These are phyloP conservation scores for Aspergillus persii DNA, from an alignment of 2,329 filamentous ascomycete species.

Conservation along the genomic window DNA sequence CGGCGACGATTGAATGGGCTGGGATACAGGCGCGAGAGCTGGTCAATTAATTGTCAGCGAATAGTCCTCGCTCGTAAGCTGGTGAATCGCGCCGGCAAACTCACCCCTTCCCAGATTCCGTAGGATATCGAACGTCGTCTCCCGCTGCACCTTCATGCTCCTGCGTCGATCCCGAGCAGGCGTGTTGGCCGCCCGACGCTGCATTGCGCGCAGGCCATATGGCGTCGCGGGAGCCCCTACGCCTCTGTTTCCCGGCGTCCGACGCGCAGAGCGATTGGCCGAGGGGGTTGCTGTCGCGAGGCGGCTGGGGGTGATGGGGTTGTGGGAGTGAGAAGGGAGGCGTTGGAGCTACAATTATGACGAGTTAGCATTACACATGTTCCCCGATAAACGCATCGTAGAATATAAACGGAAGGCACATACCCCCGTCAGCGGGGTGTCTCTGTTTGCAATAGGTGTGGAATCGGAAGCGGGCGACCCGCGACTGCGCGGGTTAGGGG, in stretches of 20 bases:
- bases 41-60: neutral
- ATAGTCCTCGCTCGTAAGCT: too few species aligned
- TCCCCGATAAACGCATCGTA: neutral
- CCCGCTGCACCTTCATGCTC: conserved; percentile 51
- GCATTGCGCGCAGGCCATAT: conserved; percentile 54
- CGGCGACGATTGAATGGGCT: conserved; percentile 49
- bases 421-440: conserved; percentile 29
- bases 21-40: conserved; percentile 52
- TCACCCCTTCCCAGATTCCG: conserved; percentile 53
- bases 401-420: conserved; percentile 2
- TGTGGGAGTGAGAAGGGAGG: conserved; percentile 28
- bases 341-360: conserved; percentile 31
- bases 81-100: neutral
- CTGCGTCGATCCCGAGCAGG: conserved; percentile 50
- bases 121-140: conserved; percentile 56
- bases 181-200: conserved; percentile 53
- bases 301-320: conserved; percentile 38
- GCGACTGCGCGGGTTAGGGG: conserved; percentile 29
- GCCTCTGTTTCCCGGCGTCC: conserved; percentile 33
- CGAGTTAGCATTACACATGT: neutral
- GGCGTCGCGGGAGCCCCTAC: conserved; percentile 51
- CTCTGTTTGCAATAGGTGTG: conserved; percentile 30
- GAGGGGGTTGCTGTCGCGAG: conserved; percentile 32
- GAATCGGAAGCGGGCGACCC: conserved; percentile 22
- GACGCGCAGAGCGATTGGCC: conserved; percentile 32